Base-by-base conservation (phyloP, 805 yeast genomes). In the Nakazawaea sp. region DNA sequence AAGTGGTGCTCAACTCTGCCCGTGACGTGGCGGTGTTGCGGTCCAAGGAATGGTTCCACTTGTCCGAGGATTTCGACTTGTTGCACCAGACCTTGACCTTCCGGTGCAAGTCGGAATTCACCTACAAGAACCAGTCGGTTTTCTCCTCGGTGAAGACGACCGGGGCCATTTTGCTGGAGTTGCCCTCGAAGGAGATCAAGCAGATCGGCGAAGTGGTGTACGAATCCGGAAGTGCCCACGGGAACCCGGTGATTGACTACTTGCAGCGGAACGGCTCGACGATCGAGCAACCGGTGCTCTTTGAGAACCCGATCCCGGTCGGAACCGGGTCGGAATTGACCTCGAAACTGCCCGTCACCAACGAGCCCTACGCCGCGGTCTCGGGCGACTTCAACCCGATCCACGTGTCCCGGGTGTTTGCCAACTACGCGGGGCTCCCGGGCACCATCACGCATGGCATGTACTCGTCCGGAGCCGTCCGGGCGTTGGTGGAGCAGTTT, bases 391-490 rank as follows among this genome's bases (percentile, higher is more conserved):
- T 75, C 78, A 92, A 92, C 64, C 98, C 99, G 45, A 92, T 92
- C 52, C 99, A 92, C 60, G 97, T 94, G 43, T 84, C 95, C 25
- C 81, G 95, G 58, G 92, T 87, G 35, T 92, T 92, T 64, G 89
- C 98, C 40, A 72, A 78, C 45, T 92, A 92, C 58, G 97, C 96
- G 31, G 78, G 78, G 54, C 72, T 92, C 55, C 96, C 96, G 42
- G 98, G 98, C 49, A 92, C 97, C 27, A 92, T 92, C 53, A 92
- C 98, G 26, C 98, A 94, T 56, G 99, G 99, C 59, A 94, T 92
- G 99, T 94, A 77, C 73, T 85, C 97, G 16, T 84, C 95, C 56
- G 98, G 97, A 44, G 75, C 95, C 45, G 90, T 89, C 49, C 82
- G 98, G 70, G 78, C 94, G 24, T 74, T 88, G 57, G 96, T 92